Conservation (phyloP, 2,329 filamentous ascomycete species). For the Tolypocladium inflatum region DNA sequence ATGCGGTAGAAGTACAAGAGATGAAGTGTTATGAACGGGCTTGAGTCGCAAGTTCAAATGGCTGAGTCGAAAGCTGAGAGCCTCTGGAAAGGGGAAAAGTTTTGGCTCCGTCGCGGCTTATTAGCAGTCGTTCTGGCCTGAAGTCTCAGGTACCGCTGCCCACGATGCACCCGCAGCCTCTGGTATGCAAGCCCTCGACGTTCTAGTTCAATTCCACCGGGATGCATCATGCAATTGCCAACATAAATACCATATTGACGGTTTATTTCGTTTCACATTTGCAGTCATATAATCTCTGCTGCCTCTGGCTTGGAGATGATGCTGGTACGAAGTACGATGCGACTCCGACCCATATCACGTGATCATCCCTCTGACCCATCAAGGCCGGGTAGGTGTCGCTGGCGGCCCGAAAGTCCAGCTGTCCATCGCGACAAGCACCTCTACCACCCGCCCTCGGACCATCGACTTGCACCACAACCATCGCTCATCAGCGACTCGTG, state of each 20-base stretch:
- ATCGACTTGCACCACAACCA: not conserved
- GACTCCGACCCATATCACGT: not conserved
- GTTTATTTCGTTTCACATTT: too few species aligned
- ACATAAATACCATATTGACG: too few species aligned
- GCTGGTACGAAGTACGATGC: not conserved
- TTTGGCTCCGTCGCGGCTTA: conserved; percentile 10
- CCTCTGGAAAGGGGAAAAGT: conserved; percentile 15
- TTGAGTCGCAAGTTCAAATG: not conserved
- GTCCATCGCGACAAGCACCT: conserved; percentile 8
- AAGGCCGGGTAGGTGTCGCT: not conserved
- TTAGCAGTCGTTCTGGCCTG: conserved; percentile 16
- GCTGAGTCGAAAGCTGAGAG: not conserved
- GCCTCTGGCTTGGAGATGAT: not conserved
- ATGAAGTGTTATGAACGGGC: not conserved
- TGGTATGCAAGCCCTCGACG: not conserved
- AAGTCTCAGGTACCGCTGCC: conserved; percentile 20
- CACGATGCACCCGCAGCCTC: not conserved
- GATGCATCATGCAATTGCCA: not conserved
- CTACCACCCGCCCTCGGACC: not conserved
- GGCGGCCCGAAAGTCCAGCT: conserved; percentile 14
- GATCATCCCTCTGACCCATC: not conserved
- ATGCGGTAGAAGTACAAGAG: conserved; percentile 3
- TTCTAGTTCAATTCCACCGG: not conserved
- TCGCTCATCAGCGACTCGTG: not conserved
- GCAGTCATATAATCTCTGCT: not conserved